Conservation (phyloP, 2,329 filamentous ascomycete species). For the Cytospora paraplurivora region DNA sequence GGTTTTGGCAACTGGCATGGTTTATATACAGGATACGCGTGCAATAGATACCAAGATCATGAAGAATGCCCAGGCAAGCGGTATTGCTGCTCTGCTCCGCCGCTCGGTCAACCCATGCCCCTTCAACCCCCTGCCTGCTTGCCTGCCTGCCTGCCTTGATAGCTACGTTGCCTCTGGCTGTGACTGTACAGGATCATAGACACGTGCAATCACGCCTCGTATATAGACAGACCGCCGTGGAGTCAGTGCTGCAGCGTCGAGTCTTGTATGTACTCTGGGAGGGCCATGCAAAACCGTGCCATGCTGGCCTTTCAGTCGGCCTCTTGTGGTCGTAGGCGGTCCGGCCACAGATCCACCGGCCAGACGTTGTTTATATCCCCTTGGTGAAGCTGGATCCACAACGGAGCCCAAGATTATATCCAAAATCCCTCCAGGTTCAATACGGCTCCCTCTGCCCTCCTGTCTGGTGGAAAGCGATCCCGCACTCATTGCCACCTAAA, state of each 20-base stretch:
- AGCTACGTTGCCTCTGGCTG: not conserved
- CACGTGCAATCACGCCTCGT: not conserved
- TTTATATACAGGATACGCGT: not conserved
- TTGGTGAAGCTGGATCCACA: not conserved
- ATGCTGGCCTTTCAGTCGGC: not conserved
- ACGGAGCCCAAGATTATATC: not conserved
- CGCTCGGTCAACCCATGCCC: not conserved
- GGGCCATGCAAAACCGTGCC: not conserved
- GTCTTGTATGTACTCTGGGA: not conserved
- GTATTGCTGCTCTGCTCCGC: not conserved
- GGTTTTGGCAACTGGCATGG: not conserved
- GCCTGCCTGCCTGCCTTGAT: not conserved
- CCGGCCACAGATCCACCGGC: not conserved
- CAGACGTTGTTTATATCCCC: not conserved
- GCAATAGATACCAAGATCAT: not conserved
- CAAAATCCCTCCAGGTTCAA: not conserved
- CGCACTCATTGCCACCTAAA: slow-evolving; percentile 55
- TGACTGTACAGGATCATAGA: not conserved
- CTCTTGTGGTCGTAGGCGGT: not conserved
- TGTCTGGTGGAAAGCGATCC: not conserved
- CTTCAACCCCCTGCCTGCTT: not conserved
- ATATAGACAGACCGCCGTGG: not conserved
- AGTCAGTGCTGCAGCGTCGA: not conserved
- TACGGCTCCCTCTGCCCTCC: not conserved
- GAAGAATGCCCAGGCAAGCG: not conserved